phyloP scores from a whole-genome alignment of 805 yeast species.

The Saccharomycopsis vini region DNA sequence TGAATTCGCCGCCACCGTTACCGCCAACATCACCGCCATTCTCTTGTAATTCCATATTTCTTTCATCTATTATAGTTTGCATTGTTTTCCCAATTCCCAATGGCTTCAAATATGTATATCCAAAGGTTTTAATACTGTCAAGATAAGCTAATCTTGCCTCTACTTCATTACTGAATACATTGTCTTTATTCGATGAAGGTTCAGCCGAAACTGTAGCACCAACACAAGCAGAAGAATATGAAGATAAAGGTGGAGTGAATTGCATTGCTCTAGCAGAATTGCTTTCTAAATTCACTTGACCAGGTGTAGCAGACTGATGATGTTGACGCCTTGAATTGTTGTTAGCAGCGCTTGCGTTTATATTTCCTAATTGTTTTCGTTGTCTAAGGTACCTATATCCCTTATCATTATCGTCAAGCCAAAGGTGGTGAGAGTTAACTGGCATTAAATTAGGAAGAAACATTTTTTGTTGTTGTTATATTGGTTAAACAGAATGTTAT shows the following conservation, averaged over 20 bases:
- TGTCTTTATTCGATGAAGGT: not conserved
- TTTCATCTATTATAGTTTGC: slow-evolving; percentile 29
- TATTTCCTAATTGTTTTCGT: slow-evolving; percentile 4
- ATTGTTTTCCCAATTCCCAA: slow-evolving; percentile 53
- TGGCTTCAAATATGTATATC: slow-evolving; percentile 43
- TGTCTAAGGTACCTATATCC: slow-evolving; percentile 3
- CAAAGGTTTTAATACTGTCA: slow-evolving; percentile 33
- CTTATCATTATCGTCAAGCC: slow-evolving; percentile 9
- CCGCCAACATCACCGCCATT: slow-evolving; percentile 21
- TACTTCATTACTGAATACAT: slow-evolving; percentile 9
- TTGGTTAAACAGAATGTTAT: too few relatives aligned
- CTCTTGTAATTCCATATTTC: slow-evolving; percentile 23
- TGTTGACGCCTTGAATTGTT: slow-evolving; percentile 8
- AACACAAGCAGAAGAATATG: slow-evolving; percentile 18
- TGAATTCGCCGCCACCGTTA: not conserved
- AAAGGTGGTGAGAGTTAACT: slow-evolving; percentile 10
- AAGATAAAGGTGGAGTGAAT: slow-evolving; percentile 18
- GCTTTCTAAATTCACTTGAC: not conserved
- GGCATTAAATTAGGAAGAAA: slow-evolving; percentile 19
- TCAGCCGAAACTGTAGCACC: slow-evolving; percentile 18
- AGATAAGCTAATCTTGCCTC: slow-evolving; percentile 16
- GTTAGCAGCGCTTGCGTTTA: not conserved
- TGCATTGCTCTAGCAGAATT: slow-evolving; percentile 3
- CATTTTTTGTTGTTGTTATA: too few relatives aligned
- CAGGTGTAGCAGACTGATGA: not conserved